These are phyloP conservation scores for Candida boleticola DNA, from an alignment of 805 yeast species.

Conservation along the genomic window DNA sequence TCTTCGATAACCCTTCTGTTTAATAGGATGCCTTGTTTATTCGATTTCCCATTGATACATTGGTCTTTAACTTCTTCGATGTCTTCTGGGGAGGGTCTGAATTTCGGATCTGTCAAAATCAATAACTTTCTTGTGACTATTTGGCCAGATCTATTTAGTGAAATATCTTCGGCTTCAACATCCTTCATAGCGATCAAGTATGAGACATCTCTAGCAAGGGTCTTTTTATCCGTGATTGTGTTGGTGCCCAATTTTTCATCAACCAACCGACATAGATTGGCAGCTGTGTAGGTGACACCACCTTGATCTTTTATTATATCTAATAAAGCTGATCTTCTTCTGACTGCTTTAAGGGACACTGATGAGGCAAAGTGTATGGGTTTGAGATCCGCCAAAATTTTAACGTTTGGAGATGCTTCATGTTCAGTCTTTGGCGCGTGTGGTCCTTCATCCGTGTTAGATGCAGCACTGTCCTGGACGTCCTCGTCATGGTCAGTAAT, in stretches of 20 bases:
- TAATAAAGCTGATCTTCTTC: constrained; percentile 27
- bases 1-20: constrained; percentile 25
- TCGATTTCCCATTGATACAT: constrained; percentile 27
- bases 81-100: constrained; percentile 24
- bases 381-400: neutral
- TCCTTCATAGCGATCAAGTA: constrained; percentile 20
- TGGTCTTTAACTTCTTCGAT: constrained; percentile 25
- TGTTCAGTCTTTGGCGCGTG: neutral
- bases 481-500: neutral
- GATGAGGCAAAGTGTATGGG: constrained; percentile 3
- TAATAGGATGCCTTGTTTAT: constrained; percentile 9
- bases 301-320: constrained; percentile 33
- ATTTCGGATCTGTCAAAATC: constrained; percentile 24
- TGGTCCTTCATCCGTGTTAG: neutral
- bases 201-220: constrained; percentile 37
- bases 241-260: constrained; percentile 25
- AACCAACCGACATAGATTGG: constrained; percentile 28
- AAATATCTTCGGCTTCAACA: constrained; percentile 22
- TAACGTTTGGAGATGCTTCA: neutral
- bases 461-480: neutral
- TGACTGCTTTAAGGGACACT: constrained; percentile 26
- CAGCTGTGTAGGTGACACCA: constrained; percentile 36
- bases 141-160: constrained; percentile 26
- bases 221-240: constrained; percentile 37
- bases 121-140: constrained; percentile 29